Evolutionary conservation across 345 rosid genomes (phyloP).

Genomic region (Eucalyptus tenuipes): DNA sequence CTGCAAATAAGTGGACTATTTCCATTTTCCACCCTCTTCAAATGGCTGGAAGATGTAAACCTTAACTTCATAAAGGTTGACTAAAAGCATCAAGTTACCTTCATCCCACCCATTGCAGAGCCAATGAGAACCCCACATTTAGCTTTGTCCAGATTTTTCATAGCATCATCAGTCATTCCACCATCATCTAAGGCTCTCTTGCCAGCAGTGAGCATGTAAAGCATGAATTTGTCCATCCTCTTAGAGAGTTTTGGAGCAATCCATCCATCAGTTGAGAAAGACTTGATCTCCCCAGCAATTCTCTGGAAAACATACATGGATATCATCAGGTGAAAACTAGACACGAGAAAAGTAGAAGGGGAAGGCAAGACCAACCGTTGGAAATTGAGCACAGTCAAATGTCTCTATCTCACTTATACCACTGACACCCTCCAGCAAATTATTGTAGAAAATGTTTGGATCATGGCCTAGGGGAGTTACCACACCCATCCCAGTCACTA

Average conservation of each 20-base stretch:
- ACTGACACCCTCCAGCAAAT: constrained; percentile 40
- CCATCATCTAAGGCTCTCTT: constrained; percentile 54
- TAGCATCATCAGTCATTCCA: constrained; percentile 32
- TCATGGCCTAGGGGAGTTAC: constrained; percentile 46
- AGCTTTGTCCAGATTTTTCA: constrained; percentile 21
- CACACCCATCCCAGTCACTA: constrained; percentile 50
- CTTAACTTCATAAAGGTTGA: neutral
- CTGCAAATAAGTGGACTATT: neutral
- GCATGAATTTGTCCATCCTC: constrained; percentile 52
- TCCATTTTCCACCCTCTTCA: neutral
- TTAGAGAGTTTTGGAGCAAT: constrained; percentile 37
- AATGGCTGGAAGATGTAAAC: neutral
- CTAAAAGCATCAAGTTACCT: constrained; percentile 9
- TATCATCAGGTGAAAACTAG: neutral
- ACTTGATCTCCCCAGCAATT: constrained; percentile 56
- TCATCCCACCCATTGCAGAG: constrained; percentile 47
- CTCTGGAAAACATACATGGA: constrained; percentile 5
- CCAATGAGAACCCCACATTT: constrained; percentile 51
- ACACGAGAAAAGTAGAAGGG: neutral
- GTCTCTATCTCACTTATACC: constrained; percentile 43
- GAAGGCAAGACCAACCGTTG: constrained; percentile 18
- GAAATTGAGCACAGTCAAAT: constrained; percentile 39
- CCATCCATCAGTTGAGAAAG: constrained; percentile 41
- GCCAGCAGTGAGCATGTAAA: constrained; percentile 43
- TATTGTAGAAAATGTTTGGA: constrained; percentile 24